Evolutionary conservation across 75 land plant genomes (phyloP).

Genomic region (Pinus albicaulis): DNA sequence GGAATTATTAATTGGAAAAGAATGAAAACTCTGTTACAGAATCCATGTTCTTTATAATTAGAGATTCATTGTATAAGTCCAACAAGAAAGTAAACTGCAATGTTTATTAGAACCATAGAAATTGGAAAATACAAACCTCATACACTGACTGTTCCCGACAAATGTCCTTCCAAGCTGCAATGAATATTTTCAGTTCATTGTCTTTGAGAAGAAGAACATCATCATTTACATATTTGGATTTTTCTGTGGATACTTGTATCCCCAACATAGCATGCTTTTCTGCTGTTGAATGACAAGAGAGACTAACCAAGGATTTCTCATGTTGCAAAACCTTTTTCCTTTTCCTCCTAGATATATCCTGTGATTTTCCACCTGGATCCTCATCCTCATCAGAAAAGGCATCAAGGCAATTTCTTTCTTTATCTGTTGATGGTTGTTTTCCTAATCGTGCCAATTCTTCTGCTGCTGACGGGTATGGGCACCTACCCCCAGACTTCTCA

Average conservation of each 20-base stretch:
- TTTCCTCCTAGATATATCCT: slow-evolving; percentile 1
- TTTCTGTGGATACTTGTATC: neutral
- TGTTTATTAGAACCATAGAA: neutral
- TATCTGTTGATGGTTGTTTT: slow-evolving; percentile 16
- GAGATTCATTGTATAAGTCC: too few relatives aligned
- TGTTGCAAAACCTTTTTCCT: neutral
- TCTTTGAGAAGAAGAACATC: slow-evolving; percentile 2
- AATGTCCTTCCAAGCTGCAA: slow-evolving; percentile 64
- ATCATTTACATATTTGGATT: neutral
- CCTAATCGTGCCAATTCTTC: slow-evolving; percentile 66
- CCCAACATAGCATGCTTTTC: neutral
- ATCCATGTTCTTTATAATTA: too few relatives aligned
- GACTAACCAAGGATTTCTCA: neutral
- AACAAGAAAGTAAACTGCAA: neutral
- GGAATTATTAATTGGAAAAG: neutral
- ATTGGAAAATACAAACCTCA: slow-evolving; percentile 37
- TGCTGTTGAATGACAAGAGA: neutral
- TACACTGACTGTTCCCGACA: slow-evolving; percentile 25
- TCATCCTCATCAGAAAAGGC: slow-evolving; percentile 6
- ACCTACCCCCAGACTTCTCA: slow-evolving; percentile 32
- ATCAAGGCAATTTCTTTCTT: neutral
- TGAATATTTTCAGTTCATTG: slow-evolving; percentile 27
- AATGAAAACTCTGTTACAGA: too few relatives aligned
- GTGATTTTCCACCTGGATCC: neutral
- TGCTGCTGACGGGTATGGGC: slow-evolving; percentile 44